Conservation (phyloP, 371 early-diverging fungal genomes). For the Parasitella parasitica region DNA sequence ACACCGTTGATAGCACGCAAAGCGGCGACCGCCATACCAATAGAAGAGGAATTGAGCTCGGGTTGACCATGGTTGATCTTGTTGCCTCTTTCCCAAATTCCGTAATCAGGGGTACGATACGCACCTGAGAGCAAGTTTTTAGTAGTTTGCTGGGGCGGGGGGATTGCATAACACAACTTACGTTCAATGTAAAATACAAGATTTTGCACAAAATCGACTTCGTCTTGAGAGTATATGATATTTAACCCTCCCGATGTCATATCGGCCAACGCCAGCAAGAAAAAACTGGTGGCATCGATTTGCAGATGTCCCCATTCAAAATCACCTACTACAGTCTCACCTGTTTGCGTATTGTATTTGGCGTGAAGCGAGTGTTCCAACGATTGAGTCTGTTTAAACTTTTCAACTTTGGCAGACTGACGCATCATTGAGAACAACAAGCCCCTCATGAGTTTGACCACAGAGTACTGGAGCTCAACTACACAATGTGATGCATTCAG, state of each 20-base stretch:
- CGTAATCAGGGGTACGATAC: constrained; percentile 85
- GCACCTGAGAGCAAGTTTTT: constrained; percentile 28
- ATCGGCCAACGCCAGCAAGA: constrained; percentile 77
- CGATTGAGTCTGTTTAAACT: constrained; percentile 78
- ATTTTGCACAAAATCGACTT: constrained; percentile 91
- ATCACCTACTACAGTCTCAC: constrained; percentile 88
- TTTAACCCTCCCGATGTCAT: constrained; percentile 83
- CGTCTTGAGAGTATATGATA: constrained; percentile 83
- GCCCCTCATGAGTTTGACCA: constrained; percentile 77
- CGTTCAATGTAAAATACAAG: constrained; percentile 89
- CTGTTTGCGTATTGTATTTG: constrained; percentile 85
- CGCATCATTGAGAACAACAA: constrained; percentile 87
- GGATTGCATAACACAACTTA: constrained; percentile 8
- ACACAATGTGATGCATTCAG: neutral
- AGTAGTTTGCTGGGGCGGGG: neutral
- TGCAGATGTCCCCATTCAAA: constrained; percentile 81
- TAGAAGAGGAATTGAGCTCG: constrained; percentile 85
- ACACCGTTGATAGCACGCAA: constrained; percentile 86
- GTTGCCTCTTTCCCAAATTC: constrained; percentile 92
- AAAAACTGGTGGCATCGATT: constrained; percentile 86
- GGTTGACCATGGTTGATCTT: constrained; percentile 89
- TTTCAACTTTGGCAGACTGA: constrained; percentile 81
- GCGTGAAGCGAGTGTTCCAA: constrained; percentile 79
- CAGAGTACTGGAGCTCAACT: constrained; percentile 86
- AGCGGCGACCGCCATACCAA: constrained; percentile 91